phyloP scores from a whole-genome alignment of 148 eudicot genomes.

The Rhododendron griersonianum region DNA sequence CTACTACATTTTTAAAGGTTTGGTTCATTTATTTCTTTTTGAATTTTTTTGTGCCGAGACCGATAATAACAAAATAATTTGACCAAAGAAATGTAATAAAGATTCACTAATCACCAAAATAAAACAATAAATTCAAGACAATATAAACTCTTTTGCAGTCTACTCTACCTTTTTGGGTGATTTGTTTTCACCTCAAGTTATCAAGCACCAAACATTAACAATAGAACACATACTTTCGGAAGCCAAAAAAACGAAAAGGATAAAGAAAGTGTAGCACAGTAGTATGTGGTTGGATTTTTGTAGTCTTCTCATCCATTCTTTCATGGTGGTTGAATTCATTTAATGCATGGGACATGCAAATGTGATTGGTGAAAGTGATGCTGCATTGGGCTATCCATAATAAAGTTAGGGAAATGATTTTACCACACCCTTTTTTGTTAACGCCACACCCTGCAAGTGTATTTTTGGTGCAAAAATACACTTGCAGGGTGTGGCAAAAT shows the following conservation, averaged over 20 bases:
- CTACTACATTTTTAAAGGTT: too few relatives aligned
- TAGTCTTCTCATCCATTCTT: neutral
- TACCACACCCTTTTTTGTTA: too few relatives aligned
- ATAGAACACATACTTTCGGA: neutral
- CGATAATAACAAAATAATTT: too few relatives aligned
- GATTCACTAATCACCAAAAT: neutral
- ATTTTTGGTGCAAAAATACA: too few relatives aligned
- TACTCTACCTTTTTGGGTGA: neutral
- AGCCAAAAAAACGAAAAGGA: neutral
- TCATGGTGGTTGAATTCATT: conserved; percentile 10
- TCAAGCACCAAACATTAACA: neutral
- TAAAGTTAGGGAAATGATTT: too few relatives aligned
- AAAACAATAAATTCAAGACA: neutral
- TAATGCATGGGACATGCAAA: neutral
- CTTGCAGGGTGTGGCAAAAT: too few relatives aligned
- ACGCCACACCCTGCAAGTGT: too few relatives aligned
- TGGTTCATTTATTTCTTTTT: neutral
- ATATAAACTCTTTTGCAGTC: neutral
- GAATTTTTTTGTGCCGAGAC: too few relatives aligned
- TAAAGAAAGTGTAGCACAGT: neutral
- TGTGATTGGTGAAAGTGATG: neutral
- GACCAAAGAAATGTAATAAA: too few relatives aligned
- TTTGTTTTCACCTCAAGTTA: neutral
- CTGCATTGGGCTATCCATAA: neutral
- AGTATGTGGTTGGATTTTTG: too few relatives aligned